Conservation (phyloP, 352 stramenopile genomes). For the Phytophthora macrochlamydospora region DNA sequence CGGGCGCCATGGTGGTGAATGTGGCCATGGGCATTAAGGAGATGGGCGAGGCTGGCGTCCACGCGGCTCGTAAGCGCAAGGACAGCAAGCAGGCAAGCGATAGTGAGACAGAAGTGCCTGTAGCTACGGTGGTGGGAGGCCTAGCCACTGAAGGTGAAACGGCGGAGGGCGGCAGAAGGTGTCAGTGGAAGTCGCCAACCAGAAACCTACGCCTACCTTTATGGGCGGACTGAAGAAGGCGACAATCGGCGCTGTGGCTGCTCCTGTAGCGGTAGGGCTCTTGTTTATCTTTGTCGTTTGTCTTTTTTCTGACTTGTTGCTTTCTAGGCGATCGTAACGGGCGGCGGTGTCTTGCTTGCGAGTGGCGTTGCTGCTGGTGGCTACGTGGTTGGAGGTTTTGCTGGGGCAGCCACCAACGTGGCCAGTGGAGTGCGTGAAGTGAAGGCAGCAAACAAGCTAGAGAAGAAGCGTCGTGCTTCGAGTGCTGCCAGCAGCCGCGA, state of each 20-base stretch:
- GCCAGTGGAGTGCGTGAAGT: slow-evolving; percentile 82
- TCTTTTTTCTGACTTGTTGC: slow-evolving; percentile 2
- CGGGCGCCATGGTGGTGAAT: slow-evolving; percentile 84
- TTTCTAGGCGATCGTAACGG: slow-evolving; percentile 73
- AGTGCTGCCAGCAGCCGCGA: slow-evolving; percentile 38
- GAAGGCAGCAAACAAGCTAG: slow-evolving; percentile 77
- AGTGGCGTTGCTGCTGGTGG: slow-evolving; percentile 78
- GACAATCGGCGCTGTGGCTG: slow-evolving; percentile 79
- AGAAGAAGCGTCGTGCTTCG: slow-evolving; percentile 59
- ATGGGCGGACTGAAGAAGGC: slow-evolving; percentile 88
- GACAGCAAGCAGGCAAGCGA: slow-evolving; percentile 47
- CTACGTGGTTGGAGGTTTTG: slow-evolving; percentile 84
- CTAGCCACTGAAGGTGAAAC: slow-evolving; percentile 15
- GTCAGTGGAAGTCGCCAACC: slow-evolving; percentile 45
- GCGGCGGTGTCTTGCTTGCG: slow-evolving; percentile 72
- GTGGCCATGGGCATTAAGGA: slow-evolving; percentile 85
- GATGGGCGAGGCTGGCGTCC: slow-evolving; percentile 86
- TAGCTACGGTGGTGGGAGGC: slow-evolving; percentile 18
- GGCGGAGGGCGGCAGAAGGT: slow-evolving; percentile 22
- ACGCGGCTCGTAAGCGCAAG: slow-evolving; percentile 70
- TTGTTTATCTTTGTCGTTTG: slow-evolving; percentile 10
- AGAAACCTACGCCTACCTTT: slow-evolving; percentile 80
- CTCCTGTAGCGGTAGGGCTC: slow-evolving; percentile 69
- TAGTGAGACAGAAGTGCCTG: slow-evolving; percentile 43
- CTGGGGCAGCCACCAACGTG: slow-evolving; percentile 81